A percentile compares a stretch with the other conserved stretches of the same genome.
These are phyloP conservation scores for Ilyonectria mors-panacis DNA, from an alignment of 2,329 filamentous ascomycete species.

Conservation along the genomic window DNA sequence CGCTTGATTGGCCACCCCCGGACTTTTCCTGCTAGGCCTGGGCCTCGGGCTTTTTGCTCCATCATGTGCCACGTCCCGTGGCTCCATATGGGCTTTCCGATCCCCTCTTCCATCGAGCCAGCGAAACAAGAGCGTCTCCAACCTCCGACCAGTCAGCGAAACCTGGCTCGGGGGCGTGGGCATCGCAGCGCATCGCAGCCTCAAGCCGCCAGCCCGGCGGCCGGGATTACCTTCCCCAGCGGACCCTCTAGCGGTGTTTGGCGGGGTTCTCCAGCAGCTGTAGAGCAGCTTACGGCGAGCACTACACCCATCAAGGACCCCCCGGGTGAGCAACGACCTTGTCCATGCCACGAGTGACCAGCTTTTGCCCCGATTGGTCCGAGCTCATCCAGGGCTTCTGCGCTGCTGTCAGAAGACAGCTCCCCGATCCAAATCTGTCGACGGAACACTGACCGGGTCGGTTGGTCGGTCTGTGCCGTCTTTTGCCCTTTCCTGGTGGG, in stretches of 20 bases:
- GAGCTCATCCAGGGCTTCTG: conserved; percentile 32
- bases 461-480: conserved; percentile 27
- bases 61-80: conserved; percentile 19
- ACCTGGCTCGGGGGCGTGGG: conserved; percentile 19
- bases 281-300: conserved; percentile 18
- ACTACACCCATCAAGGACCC: background rate
- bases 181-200: background rate
- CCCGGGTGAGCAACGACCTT: conserved; percentile 26
- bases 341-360: conserved; percentile 41
- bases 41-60: conserved; percentile 1
- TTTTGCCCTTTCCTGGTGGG: conserved; percentile 12
- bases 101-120: background rate
- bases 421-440: conserved; percentile 30
- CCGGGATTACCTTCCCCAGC: conserved; percentile 26
- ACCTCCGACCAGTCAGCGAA: conserved; percentile 9
- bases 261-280: conserved; percentile 24
- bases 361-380: conserved; percentile 47
- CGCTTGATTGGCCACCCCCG: conserved; percentile 53
- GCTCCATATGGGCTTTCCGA: background rate
- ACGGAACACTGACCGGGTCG: conserved; percentile 2
- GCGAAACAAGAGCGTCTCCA: background rate
- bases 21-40: conserved; percentile 40
- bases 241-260: conserved; percentile 22
- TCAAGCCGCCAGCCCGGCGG: conserved; percentile 3
- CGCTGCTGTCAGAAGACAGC: conserved; percentile 36